phyloP scores from a whole-genome alignment of 768 basidiomycete genomes.

The Serendipita sp. region DNA sequence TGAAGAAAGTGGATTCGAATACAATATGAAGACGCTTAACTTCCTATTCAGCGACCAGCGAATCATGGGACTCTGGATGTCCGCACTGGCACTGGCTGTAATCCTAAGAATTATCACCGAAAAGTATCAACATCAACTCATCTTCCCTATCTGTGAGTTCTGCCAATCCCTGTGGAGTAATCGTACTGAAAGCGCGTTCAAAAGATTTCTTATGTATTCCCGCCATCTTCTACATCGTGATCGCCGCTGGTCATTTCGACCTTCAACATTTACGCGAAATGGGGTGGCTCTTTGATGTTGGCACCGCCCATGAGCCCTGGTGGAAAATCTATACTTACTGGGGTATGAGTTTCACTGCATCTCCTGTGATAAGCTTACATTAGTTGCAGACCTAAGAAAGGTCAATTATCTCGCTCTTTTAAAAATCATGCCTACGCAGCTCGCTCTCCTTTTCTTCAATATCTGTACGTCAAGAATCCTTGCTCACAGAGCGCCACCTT shows the following conservation, averaged over 20 bases:
- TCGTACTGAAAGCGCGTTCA: background rate
- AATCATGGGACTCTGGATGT: constrained; percentile 58
- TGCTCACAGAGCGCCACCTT: constrained; percentile 1
- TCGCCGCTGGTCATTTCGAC: constrained; percentile 44
- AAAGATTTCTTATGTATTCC: constrained; percentile 72
- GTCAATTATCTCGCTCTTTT: constrained; percentile 53
- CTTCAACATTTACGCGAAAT: constrained; percentile 37
- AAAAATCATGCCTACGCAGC: constrained; percentile 81
- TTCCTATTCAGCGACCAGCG: constrained; percentile 48
- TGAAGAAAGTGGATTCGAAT: constrained; percentile 57
- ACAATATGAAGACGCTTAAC: constrained; percentile 45
- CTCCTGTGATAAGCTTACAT: background rate
- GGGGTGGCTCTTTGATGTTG: constrained; percentile 83
- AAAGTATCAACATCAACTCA: constrained; percentile 66
- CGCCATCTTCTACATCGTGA: constrained; percentile 64
- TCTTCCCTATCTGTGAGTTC: constrained; percentile 72
- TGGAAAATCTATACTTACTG: constrained; percentile 73
- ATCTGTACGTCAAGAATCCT: constrained; percentile 11
- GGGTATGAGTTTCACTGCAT: constrained; percentile 29
- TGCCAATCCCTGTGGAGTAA: constrained; percentile 5
- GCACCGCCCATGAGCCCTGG: constrained; percentile 37
- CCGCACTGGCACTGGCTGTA: constrained; percentile 62
- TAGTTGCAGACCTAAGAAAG: constrained; percentile 35
- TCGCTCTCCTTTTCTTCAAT: constrained; percentile 42
- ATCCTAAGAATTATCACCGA: constrained; percentile 66